These are phyloP conservation scores for Tricharina praecox DNA, from an alignment of 495 filamentous ascomycete genomes.

Conservation along the genomic window DNA sequence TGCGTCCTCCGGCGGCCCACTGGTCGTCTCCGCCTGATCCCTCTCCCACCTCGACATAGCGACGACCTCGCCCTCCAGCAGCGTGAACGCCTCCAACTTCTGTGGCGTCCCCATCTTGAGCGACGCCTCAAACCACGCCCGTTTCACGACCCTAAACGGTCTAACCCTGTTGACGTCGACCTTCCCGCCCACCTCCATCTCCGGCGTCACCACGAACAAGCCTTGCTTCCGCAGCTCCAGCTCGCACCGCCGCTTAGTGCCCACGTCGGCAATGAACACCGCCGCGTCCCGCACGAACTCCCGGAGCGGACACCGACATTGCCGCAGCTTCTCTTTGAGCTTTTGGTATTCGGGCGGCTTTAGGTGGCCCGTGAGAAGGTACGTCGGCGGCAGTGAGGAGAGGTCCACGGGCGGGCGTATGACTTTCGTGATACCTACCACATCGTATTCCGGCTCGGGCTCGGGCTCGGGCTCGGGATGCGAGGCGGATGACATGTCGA, in stretches of 20 bases:
- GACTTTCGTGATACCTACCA: too few relatives aligned
- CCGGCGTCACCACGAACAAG: not conserved
- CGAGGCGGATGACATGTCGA: too few relatives aligned
- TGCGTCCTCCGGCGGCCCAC: not conserved
- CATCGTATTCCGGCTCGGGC: too few relatives aligned
- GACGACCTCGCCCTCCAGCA: not conserved
- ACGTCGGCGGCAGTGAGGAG: constrained; percentile 45
- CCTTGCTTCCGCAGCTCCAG: constrained; percentile 1
- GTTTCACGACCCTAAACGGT: not conserved
- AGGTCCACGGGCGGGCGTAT: constrained; percentile 14
- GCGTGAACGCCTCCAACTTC: not conserved
- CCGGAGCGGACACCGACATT: constrained; percentile 41
- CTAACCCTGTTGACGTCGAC: not conserved
- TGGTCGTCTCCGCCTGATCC: not conserved
- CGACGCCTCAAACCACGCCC: not conserved
- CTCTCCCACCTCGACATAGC: not conserved
- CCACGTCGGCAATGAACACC: constrained; percentile 53
- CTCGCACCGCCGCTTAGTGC: constrained; percentile 25
- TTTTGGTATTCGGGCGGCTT: constrained; percentile 42
- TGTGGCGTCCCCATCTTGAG: not conserved
- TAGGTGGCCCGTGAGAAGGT: constrained; percentile 55
- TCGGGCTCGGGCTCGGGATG: too few relatives aligned
- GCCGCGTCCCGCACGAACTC: constrained; percentile 56
- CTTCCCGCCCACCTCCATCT: too few relatives aligned
- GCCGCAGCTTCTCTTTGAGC: constrained; percentile 44